These are phyloP conservation scores for Cerioporus squamosus DNA, from an alignment of 1,284 basidiomycete genomes.

Conservation along the genomic window DNA sequence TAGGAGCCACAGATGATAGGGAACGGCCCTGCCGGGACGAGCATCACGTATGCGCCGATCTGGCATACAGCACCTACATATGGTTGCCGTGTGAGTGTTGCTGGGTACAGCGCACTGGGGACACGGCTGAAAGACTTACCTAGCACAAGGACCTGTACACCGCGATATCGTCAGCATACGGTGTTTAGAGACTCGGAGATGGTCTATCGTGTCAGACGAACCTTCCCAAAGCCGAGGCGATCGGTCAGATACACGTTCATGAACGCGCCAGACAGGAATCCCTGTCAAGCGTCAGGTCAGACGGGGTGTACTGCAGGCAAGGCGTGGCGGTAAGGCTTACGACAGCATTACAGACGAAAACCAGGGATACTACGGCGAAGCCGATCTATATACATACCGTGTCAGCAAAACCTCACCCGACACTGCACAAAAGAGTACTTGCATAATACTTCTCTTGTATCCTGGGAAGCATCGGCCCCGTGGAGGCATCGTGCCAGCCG, in stretches of 20 bases:
- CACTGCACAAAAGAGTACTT: conserved; percentile 1
- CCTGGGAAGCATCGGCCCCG: conserved; percentile 58
- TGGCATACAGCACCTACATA: conserved; percentile 50
- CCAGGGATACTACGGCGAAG: conserved; percentile 53
- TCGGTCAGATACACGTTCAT: conserved; percentile 59
- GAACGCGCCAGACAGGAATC: conserved; percentile 54
- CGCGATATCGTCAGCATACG: neutral
- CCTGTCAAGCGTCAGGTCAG: conserved; percentile 36
- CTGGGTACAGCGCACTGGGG: too few relatives aligned
- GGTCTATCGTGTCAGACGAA: too few relatives aligned
- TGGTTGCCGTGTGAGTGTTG: too few relatives aligned
- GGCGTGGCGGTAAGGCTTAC: conserved; percentile 35
- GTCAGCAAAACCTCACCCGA: neutral
- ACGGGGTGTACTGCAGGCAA: too few relatives aligned
- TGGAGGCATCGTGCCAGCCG: conserved; percentile 66
- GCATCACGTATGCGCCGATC: conserved; percentile 52
- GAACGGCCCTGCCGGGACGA: conserved; percentile 53
- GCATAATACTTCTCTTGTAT: conserved; percentile 58
- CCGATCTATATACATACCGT: conserved; percentile 34
- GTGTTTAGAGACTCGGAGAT: neutral
- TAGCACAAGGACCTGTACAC: conserved; percentile 39
- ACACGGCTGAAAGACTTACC: conserved; percentile 29
- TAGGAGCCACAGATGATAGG: conserved; percentile 37
- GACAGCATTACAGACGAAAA: conserved; percentile 58
- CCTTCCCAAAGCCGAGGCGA: conserved; percentile 64